Evolutionary conservation across 2,329 filamentous ascomycete species (phyloP).

Genomic region (Arthrobotrys sinensis): DNA sequence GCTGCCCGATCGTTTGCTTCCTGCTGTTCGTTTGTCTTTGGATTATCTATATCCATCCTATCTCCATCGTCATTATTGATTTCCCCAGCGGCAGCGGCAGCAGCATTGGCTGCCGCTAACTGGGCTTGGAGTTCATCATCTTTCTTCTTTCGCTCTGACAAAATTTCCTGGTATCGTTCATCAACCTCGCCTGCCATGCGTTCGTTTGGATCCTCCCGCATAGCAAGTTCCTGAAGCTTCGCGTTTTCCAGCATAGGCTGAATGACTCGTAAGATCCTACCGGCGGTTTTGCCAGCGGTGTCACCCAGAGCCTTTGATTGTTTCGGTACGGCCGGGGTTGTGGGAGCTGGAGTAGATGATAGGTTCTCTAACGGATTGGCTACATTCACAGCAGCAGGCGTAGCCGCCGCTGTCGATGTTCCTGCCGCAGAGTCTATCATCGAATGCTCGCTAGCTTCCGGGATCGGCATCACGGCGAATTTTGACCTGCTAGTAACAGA

Average conservation of each 20-base stretch:
- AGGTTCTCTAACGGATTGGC: constrained; percentile 48
- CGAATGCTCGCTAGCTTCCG: constrained; percentile 21
- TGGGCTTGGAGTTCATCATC: constrained; percentile 53
- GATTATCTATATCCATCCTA: constrained; percentile 53
- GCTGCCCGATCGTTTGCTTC: constrained; percentile 54
- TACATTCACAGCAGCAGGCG: constrained; percentile 45
- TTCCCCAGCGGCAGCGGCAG: constrained; percentile 18
- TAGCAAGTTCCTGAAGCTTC: constrained; percentile 49
- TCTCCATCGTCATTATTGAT: constrained; percentile 19
- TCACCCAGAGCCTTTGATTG: constrained; percentile 48
- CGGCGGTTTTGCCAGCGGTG: constrained; percentile 58
- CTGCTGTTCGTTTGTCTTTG: constrained; percentile 17
- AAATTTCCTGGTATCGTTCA: constrained; percentile 58
- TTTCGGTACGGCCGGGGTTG: constrained; percentile 18
- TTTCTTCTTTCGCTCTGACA: constrained; percentile 48
- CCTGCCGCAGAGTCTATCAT: constrained; percentile 5
- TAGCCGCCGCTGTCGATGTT: constrained; percentile 36
- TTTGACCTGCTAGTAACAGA: constrained; percentile 57
- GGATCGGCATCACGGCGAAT: constrained; percentile 43
- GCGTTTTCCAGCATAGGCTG: constrained; percentile 59
- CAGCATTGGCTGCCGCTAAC: constrained; percentile 18
- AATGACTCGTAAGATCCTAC: constrained; percentile 52
- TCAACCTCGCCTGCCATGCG: constrained; percentile 55
- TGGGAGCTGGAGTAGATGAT: not conserved
- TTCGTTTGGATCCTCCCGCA: constrained; percentile 59